Percentiles rank a stretch among this genome's conserved stretches.
Evolutionary conservation across 345 rosid genomes (phyloP).

Genomic region (Euphorbia lathyris): DNA sequence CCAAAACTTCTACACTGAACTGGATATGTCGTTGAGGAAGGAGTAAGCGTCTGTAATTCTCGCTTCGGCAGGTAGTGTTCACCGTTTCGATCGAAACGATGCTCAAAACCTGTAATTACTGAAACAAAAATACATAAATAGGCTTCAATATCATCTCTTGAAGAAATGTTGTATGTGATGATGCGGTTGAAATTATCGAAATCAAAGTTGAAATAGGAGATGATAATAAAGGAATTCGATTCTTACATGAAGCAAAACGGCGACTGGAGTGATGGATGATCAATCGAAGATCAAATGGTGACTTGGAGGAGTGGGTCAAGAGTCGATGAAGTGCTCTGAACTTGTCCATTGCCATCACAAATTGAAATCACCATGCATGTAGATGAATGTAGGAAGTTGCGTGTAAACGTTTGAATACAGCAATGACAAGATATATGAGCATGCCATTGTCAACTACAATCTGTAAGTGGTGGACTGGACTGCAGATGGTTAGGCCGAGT

Average conservation of each 20-base stretch:
- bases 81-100: neutral
- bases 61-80: slow-evolving; percentile 11
- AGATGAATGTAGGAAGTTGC: no score
- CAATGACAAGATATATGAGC: no score
- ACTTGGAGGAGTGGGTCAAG: slow-evolving; percentile 26
- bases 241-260: slow-evolving; percentile 6
- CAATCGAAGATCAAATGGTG: slow-evolving; percentile 27
- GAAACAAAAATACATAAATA: neutral
- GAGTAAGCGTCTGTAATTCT: neutral
- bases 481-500: no score
- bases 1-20: slow-evolving; percentile 45
- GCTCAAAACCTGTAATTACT: neutral
- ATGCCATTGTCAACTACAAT: no score
- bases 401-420: no score
- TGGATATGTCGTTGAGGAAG: slow-evolving; percentile 13
- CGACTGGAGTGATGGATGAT: neutral
- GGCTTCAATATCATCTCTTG: neutral
- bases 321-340: slow-evolving; percentile 41
- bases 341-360: slow-evolving; percentile 39
- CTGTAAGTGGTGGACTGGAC: no score
- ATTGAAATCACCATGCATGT: neutral
- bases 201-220: neutral
- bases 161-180: no score
- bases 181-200: neutral
- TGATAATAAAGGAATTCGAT: neutral